Evolutionary conservation across 2,329 filamentous ascomycete genomes (phyloP).

Genomic region (Xenosphaeropsis pyriputrescens): DNA sequence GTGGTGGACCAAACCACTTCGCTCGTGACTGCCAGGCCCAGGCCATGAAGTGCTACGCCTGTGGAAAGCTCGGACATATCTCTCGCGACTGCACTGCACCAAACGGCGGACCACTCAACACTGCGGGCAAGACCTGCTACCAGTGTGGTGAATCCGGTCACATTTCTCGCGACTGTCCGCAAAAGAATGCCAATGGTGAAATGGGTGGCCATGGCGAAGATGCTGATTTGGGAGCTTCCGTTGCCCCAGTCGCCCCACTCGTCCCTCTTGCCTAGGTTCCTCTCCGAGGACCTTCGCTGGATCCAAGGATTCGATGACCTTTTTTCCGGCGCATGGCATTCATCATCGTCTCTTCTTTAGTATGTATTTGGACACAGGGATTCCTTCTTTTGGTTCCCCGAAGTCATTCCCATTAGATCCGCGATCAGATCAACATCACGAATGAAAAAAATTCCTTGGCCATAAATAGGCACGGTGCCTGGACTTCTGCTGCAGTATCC

Average conservation of each 20-base stretch:
- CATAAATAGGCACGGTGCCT: constrained; percentile 5
- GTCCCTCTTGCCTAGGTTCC: constrained; percentile 27
- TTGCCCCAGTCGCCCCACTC: constrained; percentile 21
- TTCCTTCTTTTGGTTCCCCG: constrained; percentile 10
- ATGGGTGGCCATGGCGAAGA: constrained; percentile 16
- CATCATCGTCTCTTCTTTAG: constrained; percentile 15
- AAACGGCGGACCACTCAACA: constrained; percentile 90
- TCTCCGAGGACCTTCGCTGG: constrained; percentile 10
- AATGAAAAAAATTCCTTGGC: neutral
- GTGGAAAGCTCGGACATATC: constrained; percentile 46
- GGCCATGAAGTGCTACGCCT: constrained; percentile 70
- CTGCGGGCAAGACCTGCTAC: constrained; percentile 96
- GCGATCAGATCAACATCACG: constrained; percentile 3
- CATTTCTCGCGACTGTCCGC: constrained; percentile 86
- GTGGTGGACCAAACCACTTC: constrained; percentile 87
- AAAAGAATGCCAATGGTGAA: constrained; percentile 44
- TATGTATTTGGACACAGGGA: constrained; percentile 16
- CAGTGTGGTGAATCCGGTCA: constrained; percentile 91
- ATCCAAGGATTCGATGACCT: constrained; percentile 19
- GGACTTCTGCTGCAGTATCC: constrained; percentile 9
- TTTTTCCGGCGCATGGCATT: constrained; percentile 11
- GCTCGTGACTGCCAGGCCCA: constrained; percentile 94
- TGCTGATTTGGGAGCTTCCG: constrained; percentile 18
- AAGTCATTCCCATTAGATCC: constrained; percentile 8
- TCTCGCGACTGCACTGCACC: constrained; percentile 82